Base-by-base conservation (phyloP, 495 filamentous ascomycete genomes). In the Aspergillus mulundensis region DNA sequence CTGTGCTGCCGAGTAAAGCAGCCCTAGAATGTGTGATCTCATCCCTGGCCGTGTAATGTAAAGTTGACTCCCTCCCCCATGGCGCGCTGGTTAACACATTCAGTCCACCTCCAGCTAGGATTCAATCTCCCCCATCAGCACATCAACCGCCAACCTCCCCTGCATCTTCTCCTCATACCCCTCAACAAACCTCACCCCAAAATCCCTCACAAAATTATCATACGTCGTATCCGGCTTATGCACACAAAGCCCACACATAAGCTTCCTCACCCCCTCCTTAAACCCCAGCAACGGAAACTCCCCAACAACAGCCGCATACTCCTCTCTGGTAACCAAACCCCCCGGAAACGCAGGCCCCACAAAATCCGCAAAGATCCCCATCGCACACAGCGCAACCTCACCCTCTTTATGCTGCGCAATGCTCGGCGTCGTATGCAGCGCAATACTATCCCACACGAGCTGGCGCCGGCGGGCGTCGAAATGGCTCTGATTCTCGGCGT, bases 181-280 rank as follows among this genome's bases (percentile, higher is more conserved):
- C 36, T 41, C 50, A 6, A 41, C 50, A 52, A 41, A 52, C 1
- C 38, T 8, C 50, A 16, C 14, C 12, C 50, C 50, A 52, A 52
- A 52, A 0, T 28, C 50, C 21, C 38, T 16, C 1, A 52, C 50
- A 24, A 16, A 52, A 8, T 52, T 52, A 42, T 52, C 50, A 52
- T 52, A 52, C 21, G 50, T 52, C 5, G 50, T 52, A 20, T 52
- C 50, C 15, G 50, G 50, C 38, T 52, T 52, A n/a, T 41, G 21
- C 36, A 40, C 23, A 42, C 50, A 52, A 7, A 52, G 18, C 19
- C 50, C 50, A 52, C 50, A 52, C 19, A 52, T 41, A 16, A 52
- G 7, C 36, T 18, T 30, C 36, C 30, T 52, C 5, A 52, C 11
- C 12, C 7, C n/a, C 36, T 52, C 50, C 36, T 25, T 42, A 5